Evolutionary conservation across 176 grass and related monocot genomes (phyloP), one percentile per base, ranked within the genome.

Genomic region (Areca catechu): DNA sequence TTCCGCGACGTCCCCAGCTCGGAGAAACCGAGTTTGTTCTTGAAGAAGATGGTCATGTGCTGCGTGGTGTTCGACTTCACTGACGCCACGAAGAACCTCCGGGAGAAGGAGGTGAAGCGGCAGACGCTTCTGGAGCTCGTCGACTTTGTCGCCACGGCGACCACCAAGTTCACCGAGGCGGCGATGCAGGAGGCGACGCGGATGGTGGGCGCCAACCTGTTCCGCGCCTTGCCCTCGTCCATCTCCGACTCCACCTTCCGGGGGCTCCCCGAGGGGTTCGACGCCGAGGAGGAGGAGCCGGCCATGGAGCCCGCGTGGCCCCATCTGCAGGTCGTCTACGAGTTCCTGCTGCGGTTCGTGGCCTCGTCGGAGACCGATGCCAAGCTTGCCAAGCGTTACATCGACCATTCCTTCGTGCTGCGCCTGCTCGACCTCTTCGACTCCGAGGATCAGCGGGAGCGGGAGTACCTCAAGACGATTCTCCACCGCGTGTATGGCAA

Each of bases 401-500:
- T 94, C 0, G 84, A 94, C 20, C 84, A 86, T 63, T 88, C 77
- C 0, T 94, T 94, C 81, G 80, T 88, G 28, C 59, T 94, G 54
- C 81, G 69, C 59, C 56, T 94, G 24, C 89, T 94, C 60, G 80
- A 94, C 30, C 80, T 94, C 54, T 94, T 94, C 69, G 89, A 94
- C 71, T 94, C 89, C 0, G 89, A 94, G 58, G 89, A 94, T 27
- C 84, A 77, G n/a, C 74, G 89, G 51, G 89, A 88, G 68, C 78
- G 89, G 54, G 89, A 94, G 58, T 94, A 82, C 62, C 67, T 94
- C 50, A 94, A 94, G 69, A 88, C 79, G 84, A 88, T 94, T 58
- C 74, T 94, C 48, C 89, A 94, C 55, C 80, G 89, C 24, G 82
- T 94, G 66, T 94, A 94, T 3, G 89, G 89, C 54, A 94, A 94